Base-by-base conservation (phyloP, 2,329 filamentous ascomycete species). In the Colletotrichum abscissum region DNA sequence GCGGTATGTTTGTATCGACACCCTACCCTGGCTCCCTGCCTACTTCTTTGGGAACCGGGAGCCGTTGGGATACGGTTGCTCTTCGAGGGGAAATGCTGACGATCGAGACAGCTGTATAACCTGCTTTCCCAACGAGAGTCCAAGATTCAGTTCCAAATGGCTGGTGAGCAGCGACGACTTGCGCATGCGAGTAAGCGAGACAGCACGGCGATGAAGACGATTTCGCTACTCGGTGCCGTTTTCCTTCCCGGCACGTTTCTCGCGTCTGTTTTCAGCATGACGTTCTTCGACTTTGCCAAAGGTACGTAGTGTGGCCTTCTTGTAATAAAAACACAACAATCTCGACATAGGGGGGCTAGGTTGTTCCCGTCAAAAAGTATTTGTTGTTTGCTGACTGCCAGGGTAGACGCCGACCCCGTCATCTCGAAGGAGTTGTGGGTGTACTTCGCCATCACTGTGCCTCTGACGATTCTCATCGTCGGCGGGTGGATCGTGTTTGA, bases 81-180 rank as follows among this genome's bases (percentile, higher is more conserved):
- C 6, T 24, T 66, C n/a, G 26, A 26, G 12, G 66, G 54, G 24
- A 52, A 30, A 30, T 71, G 59, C 59, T 69, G 46, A 74, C 55
- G 26, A 30, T 19, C 9, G 14, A 16, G 33, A 7, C 69, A 91
- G 89, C 82, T 92, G 8, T 92, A 92, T 80, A 92, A 92, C 79
- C 90, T 92, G 80, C 91, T 92, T 78, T 89, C 89, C 4, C 90
- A 92, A 81, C 89, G 90, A 66, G 90, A 92, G 78, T 90, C 89
- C 5, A 89, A 91, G 73, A 86, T 92, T 69, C 91, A 90, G 76
- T 87, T 92, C 62, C 86, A 91, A 78, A 92, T 91, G 80, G 89
- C 89, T 8, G 87, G 87, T 73, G 88, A 91, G 76, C 89, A 91
- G 79, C 86, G 89, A 22, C 85, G 88, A 30, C 85, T 91, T 68